phyloP scores from a whole-genome alignment of 805 yeast species.

The Candida tibetensis region DNA sequence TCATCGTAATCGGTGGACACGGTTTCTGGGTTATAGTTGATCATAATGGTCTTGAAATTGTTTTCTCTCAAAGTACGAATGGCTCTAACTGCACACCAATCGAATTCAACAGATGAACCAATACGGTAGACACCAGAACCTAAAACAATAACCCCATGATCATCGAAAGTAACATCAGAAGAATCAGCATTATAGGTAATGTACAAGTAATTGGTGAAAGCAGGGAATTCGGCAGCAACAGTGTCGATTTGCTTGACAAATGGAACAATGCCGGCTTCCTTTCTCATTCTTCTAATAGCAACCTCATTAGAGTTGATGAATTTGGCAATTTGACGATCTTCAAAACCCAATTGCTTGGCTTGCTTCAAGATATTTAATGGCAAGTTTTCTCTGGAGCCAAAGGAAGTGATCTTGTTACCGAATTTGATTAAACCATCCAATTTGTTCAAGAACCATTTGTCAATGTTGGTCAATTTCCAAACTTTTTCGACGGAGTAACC shows the following conservation, averaged over 20 bases:
- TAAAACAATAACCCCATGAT: slow-evolving; percentile 90
- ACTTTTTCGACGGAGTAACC: slow-evolving; percentile 92
- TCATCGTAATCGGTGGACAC: slow-evolving; percentile 99
- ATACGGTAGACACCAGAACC: slow-evolving; percentile 99
- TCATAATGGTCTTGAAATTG: slow-evolving; percentile 90
- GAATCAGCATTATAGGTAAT: slow-evolving; percentile 91
- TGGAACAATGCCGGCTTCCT: slow-evolving; percentile 83
- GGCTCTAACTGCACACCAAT: slow-evolving; percentile 99
- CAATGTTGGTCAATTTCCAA: slow-evolving; percentile 88
- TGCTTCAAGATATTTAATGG: slow-evolving; percentile 65
- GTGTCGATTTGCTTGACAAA: slow-evolving; percentile 97
- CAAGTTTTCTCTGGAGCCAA: slow-evolving; percentile 55
- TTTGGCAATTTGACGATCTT: slow-evolving; percentile 93
- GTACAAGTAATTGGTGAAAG: slow-evolving; percentile 89
- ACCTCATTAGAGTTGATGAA: slow-evolving; percentile 87
- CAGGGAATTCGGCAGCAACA: slow-evolving; percentile 99
- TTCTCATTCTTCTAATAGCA: slow-evolving; percentile 84
- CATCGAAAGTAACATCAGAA: slow-evolving; percentile 84
- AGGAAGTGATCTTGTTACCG: slow-evolving; percentile 58
- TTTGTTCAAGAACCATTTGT: slow-evolving; percentile 94
- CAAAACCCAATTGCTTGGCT: slow-evolving; percentile 96
- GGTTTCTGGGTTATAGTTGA: slow-evolving; percentile 97
- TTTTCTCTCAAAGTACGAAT: slow-evolving; percentile 87
- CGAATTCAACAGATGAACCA: slow-evolving; percentile 98
- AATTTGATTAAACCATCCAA: slow-evolving; percentile 71